Evolutionary conservation across 1,284 basidiomycete genomes (phyloP).

Genomic region (Exobasidium rhododendri): DNA sequence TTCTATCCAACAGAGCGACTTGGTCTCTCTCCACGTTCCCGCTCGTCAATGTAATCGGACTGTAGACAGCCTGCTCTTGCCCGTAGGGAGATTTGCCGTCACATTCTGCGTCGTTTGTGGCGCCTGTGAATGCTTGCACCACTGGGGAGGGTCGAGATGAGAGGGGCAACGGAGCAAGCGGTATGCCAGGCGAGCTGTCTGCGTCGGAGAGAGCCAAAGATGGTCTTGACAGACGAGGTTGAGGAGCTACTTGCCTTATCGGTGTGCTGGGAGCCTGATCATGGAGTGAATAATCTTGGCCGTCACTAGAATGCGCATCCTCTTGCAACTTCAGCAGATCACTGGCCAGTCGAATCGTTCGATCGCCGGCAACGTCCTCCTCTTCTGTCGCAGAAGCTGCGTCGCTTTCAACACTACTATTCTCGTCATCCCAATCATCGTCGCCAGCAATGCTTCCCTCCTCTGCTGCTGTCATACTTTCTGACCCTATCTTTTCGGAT

Average conservation of each 20-base stretch:
- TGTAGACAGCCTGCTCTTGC: background rate
- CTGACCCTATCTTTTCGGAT: too few relatives aligned
- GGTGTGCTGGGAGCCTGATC: background rate
- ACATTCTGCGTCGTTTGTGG: too few relatives aligned
- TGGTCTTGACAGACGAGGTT: background rate
- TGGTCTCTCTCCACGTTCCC: background rate
- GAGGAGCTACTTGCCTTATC: background rate
- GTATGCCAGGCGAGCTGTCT: slow-evolving; percentile 4
- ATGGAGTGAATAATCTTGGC: too few relatives aligned
- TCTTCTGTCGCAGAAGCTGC: too few relatives aligned
- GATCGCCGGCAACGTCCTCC: too few relatives aligned
- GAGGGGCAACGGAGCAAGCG: background rate
- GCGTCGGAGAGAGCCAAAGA: slow-evolving; percentile 2
- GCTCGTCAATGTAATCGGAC: background rate
- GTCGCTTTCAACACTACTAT: too few relatives aligned
- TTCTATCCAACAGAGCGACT: background rate
- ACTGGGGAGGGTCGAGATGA: background rate
- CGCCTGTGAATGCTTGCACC: background rate
- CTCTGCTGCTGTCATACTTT: too few relatives aligned
- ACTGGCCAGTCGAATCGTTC: too few relatives aligned
- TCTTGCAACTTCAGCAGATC: too few relatives aligned
- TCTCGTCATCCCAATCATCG: too few relatives aligned
- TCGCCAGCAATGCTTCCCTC: too few relatives aligned
- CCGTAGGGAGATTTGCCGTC: background rate
- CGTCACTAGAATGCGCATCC: too few relatives aligned